A percentile compares a stretch with the other conserved stretches of the same genome.
Conservation (phyloP, 1,284 basidiomycete species). For the Waitea zeae region DNA sequence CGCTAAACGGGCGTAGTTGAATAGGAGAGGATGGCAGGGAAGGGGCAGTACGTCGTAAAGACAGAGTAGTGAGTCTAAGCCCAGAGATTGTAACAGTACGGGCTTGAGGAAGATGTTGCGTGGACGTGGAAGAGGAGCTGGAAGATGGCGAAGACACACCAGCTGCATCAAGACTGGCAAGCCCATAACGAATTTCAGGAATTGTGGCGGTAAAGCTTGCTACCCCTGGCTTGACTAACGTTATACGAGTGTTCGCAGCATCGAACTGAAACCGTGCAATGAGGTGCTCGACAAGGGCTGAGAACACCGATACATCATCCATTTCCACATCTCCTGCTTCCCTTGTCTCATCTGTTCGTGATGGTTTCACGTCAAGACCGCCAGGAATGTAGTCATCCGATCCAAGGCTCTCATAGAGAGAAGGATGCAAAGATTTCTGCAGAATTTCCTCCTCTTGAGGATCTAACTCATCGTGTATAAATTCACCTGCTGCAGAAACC, state of each 20-base stretch:
- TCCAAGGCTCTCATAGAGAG: conserved; percentile 13
- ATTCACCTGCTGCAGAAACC: conserved; percentile 65
- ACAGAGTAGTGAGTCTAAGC: no score
- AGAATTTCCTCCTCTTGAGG: conserved; percentile 55
- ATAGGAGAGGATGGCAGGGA: no score
- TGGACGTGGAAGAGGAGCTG: no score
- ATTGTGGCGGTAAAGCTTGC: conserved; percentile 44
- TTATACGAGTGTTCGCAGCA: conserved; percentile 50
- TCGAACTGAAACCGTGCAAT: conserved; percentile 71
- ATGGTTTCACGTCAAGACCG: conserved; percentile 33
- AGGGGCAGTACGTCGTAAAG: no score
- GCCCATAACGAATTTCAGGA: conserved; percentile 33
- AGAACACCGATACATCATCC: conserved; percentile 67
- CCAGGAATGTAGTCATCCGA: conserved; percentile 35
- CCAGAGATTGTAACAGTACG: background rate
- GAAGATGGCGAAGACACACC: no score
- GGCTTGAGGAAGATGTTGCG: background rate
- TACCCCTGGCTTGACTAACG: conserved; percentile 40
- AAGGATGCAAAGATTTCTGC: conserved; percentile 46
- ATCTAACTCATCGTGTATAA: conserved; percentile 69
- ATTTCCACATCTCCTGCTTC: conserved; percentile 30
- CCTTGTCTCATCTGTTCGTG: conserved; percentile 17
- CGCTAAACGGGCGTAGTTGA: no score
- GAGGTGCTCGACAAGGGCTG: conserved; percentile 69
- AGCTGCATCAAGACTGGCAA: background rate